These are phyloP conservation scores for Xerocomus amazonicus DNA, from an alignment of 1,284 basidiomycete genomes.

Conservation along the genomic window DNA sequence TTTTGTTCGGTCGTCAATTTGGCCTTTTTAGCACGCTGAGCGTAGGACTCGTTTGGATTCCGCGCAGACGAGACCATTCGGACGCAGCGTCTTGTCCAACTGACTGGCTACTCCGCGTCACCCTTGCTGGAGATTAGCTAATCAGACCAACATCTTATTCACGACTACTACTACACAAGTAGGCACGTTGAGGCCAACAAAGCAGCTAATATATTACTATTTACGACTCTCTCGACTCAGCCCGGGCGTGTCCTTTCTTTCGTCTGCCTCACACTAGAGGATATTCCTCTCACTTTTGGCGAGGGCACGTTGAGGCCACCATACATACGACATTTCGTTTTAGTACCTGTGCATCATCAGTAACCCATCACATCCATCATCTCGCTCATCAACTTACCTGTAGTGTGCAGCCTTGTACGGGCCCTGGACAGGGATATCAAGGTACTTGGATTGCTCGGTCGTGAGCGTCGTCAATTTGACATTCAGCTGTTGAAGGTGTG, in stretches of 20 bases:
- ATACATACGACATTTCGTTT: slow-evolving; percentile 31
- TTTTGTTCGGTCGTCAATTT: slow-evolving; percentile 6
- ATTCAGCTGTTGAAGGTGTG: slow-evolving; percentile 88
- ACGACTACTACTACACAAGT: slow-evolving; percentile 27
- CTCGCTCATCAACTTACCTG: slow-evolving; percentile 46
- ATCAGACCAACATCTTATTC: slow-evolving; percentile 36
- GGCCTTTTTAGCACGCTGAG: slow-evolving; percentile 55
- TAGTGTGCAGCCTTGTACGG: slow-evolving; percentile 93
- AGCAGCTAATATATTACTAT: too few relatives aligned
- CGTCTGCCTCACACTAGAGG: slow-evolving; percentile 35
- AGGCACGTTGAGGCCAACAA: slow-evolving; percentile 40
- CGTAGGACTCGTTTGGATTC: slow-evolving; percentile 50
- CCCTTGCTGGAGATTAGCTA: slow-evolving; percentile 17
- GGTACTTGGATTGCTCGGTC: slow-evolving; percentile 82
- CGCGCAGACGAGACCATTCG: slow-evolving; percentile 40
- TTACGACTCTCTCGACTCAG: not conserved
- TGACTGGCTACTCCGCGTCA: slow-evolving; percentile 26
- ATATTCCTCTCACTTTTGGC: slow-evolving; percentile 55
- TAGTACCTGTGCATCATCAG: slow-evolving; percentile 46
- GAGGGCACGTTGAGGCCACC: slow-evolving; percentile 78
- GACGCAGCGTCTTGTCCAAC: slow-evolving; percentile 19
- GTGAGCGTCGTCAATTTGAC: slow-evolving; percentile 90
- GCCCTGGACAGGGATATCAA: slow-evolving; percentile 85
- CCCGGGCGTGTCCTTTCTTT: slow-evolving; percentile 17
- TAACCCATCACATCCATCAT: slow-evolving; percentile 3